Evolutionary conservation across 768 basidiomycete species (phyloP).

Genomic region (Psilocybe tampanensis): DNA sequence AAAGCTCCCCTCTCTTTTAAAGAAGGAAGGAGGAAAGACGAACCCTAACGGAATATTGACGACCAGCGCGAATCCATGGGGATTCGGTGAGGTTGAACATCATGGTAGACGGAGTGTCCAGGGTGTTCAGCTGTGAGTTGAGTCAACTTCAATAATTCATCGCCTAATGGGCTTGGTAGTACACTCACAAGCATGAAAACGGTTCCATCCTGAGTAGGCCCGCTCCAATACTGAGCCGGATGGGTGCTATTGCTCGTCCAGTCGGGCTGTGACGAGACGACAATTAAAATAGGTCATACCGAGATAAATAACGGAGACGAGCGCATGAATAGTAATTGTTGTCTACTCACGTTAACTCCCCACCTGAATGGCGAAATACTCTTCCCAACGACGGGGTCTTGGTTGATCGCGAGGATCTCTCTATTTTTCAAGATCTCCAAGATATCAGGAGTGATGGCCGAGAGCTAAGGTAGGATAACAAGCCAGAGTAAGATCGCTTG

Average conservation of each 20-base stretch:
- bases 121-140: conserved; percentile 68
- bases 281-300: too few relatives aligned
- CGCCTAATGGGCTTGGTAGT: background rate
- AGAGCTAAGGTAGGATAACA: too few relatives aligned
- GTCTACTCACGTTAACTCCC: conserved; percentile 59
- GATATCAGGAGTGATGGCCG: conserved; percentile 48
- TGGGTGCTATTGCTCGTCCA: conserved; percentile 44
- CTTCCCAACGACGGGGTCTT: conserved; percentile 63
- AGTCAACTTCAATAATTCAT: too few relatives aligned
- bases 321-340: too few relatives aligned
- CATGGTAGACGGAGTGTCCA: conserved; percentile 55
- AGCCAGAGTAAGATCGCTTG: too few relatives aligned
- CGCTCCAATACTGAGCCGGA: conserved; percentile 73
- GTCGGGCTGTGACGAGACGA: conserved; percentile 30
- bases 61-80: conserved; percentile 68
- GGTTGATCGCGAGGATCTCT: conserved; percentile 70
- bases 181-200: conserved; percentile 68
- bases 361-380: conserved; percentile 70
- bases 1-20: too few relatives aligned
- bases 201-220: conserved; percentile 61
- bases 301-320: too few relatives aligned
- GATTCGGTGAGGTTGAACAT: conserved; percentile 68
- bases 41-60: conserved; percentile 66
- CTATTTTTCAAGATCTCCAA: conserved; percentile 61
- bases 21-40: conserved; percentile 16